A percentile compares a stretch with the other conserved stretches of the same genome.
Evolutionary conservation across 108 stramenopile species (phyloP).

Genomic region (Skeletonema costatum): DNA sequence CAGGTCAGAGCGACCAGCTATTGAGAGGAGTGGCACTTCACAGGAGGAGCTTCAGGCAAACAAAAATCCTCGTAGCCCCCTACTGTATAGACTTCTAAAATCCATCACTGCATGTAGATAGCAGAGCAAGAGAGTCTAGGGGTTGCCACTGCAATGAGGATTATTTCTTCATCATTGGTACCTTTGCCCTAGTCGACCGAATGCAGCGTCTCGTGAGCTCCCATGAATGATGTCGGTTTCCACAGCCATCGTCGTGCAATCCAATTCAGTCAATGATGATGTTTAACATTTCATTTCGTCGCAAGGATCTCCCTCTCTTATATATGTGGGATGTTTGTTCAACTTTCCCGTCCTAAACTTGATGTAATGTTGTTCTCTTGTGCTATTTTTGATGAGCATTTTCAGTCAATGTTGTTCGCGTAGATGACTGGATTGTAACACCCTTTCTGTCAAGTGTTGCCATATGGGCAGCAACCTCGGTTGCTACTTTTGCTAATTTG

Average conservation of each 20-base stretch:
- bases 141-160: not conserved
- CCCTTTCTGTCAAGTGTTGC: not conserved
- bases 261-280: not conserved
- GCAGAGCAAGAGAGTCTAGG: not conserved
- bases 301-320: not conserved
- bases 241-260: not conserved
- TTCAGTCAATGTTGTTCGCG: not conserved
- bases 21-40: not conserved
- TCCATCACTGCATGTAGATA: not conserved
- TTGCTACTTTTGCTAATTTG: too few species aligned
- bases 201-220: not conserved
- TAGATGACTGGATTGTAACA: not conserved
- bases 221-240: not conserved
- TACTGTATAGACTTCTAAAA: not conserved
- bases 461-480: not conserved
- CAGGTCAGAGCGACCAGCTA: not conserved
- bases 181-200: not conserved
- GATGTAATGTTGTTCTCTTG: not conserved
- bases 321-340: not conserved
- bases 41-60: constrained; percentile 12
- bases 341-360: not conserved
- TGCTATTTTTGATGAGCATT: not conserved
- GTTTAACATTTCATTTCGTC: not conserved
- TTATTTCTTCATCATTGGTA: not conserved
- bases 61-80: not conserved